These are phyloP conservation scores for Plantago rigida DNA, from an alignment of 305 asterid species.

Conservation along the genomic window DNA sequence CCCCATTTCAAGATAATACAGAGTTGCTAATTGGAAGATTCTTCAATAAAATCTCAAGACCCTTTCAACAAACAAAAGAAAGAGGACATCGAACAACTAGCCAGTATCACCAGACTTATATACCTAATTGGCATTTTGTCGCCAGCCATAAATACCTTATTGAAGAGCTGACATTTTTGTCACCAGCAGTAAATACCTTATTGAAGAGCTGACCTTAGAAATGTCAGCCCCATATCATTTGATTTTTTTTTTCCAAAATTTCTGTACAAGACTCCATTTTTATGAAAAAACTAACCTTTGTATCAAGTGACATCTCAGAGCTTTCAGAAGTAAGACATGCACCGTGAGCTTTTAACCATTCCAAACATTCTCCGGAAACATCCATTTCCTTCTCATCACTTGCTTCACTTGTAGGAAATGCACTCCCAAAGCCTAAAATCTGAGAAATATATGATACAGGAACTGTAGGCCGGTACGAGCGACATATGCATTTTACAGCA, in stretches of 20 bases:
- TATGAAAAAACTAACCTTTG: conserved; percentile 46
- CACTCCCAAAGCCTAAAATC: conserved; percentile 63
- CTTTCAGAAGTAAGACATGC: conserved; percentile 63
- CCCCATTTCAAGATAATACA: too few species aligned
- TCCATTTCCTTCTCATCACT: conserved; percentile 51
- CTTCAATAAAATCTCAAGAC: too few species aligned
- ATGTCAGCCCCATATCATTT: neutral
- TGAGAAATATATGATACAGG: conserved; percentile 72
- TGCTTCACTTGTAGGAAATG: conserved; percentile 38
- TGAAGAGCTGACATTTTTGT: too few species aligned
- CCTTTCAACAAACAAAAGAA: too few species aligned
- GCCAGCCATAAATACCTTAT: too few species aligned
- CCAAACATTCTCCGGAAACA: conserved; percentile 76
- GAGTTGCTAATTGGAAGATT: too few species aligned
- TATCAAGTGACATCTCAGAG: conserved; percentile 59
- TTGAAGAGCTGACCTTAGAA: neutral
- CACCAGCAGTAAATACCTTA: neutral
- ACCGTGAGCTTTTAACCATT: conserved; percentile 95
- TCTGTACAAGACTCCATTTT: conserved; percentile 6
- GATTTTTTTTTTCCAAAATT: too few species aligned
- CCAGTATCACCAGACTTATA: too few species aligned
- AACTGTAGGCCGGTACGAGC: conserved; percentile 91
- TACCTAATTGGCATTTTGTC: too few species aligned
- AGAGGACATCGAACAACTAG: too few species aligned
- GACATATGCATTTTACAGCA: conserved; percentile 79